Base-by-base conservation (phyloP, 2,329 filamentous ascomycete genomes). In the Diplodia mutila region DNA sequence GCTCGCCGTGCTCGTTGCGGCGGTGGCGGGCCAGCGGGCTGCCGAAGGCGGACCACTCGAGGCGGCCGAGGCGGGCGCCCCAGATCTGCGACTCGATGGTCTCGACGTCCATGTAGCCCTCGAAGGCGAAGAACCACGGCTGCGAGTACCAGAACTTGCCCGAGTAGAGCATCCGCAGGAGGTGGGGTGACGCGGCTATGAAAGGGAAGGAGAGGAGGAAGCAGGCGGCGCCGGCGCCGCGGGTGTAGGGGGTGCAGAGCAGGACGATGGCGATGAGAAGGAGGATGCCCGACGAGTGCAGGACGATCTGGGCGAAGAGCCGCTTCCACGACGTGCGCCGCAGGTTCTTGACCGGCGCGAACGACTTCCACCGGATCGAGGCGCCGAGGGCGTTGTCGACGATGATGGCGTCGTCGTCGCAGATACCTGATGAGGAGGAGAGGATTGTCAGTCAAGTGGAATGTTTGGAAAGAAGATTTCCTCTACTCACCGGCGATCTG, bases 71-170 rank as follows among this genome's bases (percentile, higher is more conserved):
- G 18, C 77, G 70, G 29, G 73, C 76, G 11, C 73, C 72, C 61
- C 72, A 74, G 2, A 76, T 69, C 16, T 75, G 74, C 79, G 80
- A 82, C 42, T 73, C 73, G 52, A 82, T 71, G 9, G 79, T 73
- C 8, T 73, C 74, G 5, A 77, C 65, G n/a, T 75, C 70, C 69
- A 81, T 74, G 68, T 81, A 77, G 0, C 80, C 80, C 65, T 82
- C 79, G 25, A 83, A 77, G 2, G 80, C 81, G 67, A 82, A 81
- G 57, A 83, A 72, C 76, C 79, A 81, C 18, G 81, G 76, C 65
- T 82, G 80, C 9, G 77, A 75, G 9, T 71, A 72, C 79, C 77
- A 81, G 61, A 80, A 72, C 68, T 82, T 81, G 37, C 79, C 80
- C 1, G 74, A 70, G 49, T 81, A 81, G 4, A 81, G 69, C n/a